Evolutionary conservation across 163 green algal genomes (phyloP).

Genomic region (Prototheca cutis): DNA sequence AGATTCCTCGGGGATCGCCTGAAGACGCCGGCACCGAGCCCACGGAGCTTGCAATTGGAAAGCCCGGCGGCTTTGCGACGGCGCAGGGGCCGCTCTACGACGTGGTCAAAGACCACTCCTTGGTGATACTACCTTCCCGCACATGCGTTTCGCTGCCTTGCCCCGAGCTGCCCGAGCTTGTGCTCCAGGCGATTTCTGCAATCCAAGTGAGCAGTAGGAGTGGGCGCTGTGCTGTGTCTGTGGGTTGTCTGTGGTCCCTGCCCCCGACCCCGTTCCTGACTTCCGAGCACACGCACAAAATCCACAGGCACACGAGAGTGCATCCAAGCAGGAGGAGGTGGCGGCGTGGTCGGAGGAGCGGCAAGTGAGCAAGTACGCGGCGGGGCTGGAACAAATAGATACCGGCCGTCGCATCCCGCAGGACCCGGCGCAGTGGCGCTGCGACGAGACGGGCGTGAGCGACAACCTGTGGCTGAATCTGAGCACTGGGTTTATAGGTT

Average conservation of each 20-base stretch:
- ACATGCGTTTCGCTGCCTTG: slow-evolving; percentile 55
- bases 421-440: slow-evolving; percentile 73
- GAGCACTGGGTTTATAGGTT: slow-evolving; percentile 88
- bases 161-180: slow-evolving; percentile 68
- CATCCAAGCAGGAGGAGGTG: slow-evolving; percentile 44
- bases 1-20: slow-evolving; percentile 19
- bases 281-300: too few species aligned
- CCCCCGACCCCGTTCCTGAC: neutral
- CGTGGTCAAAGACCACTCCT: slow-evolving; percentile 39
- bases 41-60: slow-evolving; percentile 66
- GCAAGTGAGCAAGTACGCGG: slow-evolving; percentile 60
- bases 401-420: slow-evolving; percentile 32
- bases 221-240: too few species aligned
- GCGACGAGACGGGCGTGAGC: slow-evolving; percentile 74
- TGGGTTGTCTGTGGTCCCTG: neutral
- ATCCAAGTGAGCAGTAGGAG: too few species aligned
- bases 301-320: slow-evolving; percentile 59
- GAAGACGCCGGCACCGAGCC: slow-evolving; percentile 18
- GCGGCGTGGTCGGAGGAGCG: slow-evolving; percentile 77
- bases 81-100: slow-evolving; percentile 36
- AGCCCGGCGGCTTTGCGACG: slow-evolving; percentile 60
- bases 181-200: slow-evolving; percentile 50
- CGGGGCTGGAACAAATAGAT: slow-evolving; percentile 44
- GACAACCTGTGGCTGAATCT: slow-evolving; percentile 99
- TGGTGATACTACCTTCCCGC: slow-evolving; percentile 54